Percentiles rank a stretch among this genome's conserved stretches.
Conservation (phyloP, 768 basidiomycete species). For the Phallus indusiatus region DNA sequence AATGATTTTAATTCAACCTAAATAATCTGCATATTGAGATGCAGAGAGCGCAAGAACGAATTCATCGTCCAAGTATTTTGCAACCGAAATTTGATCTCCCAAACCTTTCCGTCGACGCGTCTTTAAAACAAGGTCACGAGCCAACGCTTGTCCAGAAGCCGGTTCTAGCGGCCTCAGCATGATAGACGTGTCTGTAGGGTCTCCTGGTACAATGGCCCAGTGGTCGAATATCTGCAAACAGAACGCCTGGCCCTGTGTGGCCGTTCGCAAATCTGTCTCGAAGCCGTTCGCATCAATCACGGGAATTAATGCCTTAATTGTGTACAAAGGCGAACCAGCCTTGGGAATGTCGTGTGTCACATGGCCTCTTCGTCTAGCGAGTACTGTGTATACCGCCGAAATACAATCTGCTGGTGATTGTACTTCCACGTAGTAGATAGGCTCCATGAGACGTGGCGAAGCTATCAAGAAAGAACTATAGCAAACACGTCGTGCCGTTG, state of each 20-base stretch:
- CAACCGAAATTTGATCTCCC: slow-evolving; percentile 93
- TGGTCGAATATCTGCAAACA: slow-evolving; percentile 97
- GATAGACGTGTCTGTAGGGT: slow-evolving; percentile 96
- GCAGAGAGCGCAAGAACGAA: slow-evolving; percentile 92
- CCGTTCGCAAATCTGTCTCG: slow-evolving; percentile 94
- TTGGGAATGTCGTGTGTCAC: slow-evolving; percentile 98
- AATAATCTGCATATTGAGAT: slow-evolving; percentile 89
- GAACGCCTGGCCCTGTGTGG: slow-evolving; percentile 99
- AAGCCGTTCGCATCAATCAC: slow-evolving; percentile 99
- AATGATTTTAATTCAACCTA: slow-evolving; percentile 45
- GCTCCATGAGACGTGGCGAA: slow-evolving; percentile 91
- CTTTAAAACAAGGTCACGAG: slow-evolving; percentile 91
- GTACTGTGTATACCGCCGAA: slow-evolving; percentile 95
- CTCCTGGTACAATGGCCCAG: slow-evolving; percentile 98
- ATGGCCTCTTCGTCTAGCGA: slow-evolving; percentile 97
- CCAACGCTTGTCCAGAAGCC: slow-evolving; percentile 90
- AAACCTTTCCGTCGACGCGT: slow-evolving; percentile 94
- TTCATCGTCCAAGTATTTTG: slow-evolving; percentile 96
- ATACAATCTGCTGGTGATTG: slow-evolving; percentile 98
- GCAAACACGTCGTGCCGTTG: slow-evolving; percentile 96
- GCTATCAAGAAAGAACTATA: slow-evolving; percentile 99
- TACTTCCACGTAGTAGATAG: slow-evolving; percentile 98
- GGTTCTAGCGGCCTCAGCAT: slow-evolving; percentile 94
- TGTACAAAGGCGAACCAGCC: slow-evolving; percentile 95
- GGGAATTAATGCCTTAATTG: slow-evolving; percentile 95